Percentiles rank a stretch among this genome's conserved stretches.
Conservation (phyloP, 805 yeast species). For the Monosporozyma servazzii region DNA sequence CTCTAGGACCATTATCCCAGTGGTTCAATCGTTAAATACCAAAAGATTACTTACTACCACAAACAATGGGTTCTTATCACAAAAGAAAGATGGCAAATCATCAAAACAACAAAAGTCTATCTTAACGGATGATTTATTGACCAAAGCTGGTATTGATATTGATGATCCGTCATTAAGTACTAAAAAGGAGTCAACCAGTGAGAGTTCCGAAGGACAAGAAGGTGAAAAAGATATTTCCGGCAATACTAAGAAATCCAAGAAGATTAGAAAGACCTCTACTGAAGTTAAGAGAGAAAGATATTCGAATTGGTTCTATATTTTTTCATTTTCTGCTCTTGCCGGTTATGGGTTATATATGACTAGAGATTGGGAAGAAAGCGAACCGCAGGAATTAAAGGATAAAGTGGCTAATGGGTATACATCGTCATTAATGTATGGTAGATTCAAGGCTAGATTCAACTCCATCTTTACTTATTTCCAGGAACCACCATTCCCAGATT, state of each 20-base stretch:
- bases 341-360: constrained; percentile 59
- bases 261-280: constrained; percentile 59
- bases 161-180: constrained; percentile 27
- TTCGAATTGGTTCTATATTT: constrained; percentile 64
- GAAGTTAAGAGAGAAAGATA: constrained; percentile 76
- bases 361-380: constrained; percentile 79
- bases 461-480: constrained; percentile 75
- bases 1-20: background rate
- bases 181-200: constrained; percentile 11
- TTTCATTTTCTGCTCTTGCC: constrained; percentile 37
- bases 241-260: constrained; percentile 27
- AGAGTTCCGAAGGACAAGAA: constrained; percentile 6
- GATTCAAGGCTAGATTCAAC: constrained; percentile 63
- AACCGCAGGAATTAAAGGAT: constrained; percentile 48
- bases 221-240: constrained; percentile 15
- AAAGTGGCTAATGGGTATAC: constrained; percentile 59
- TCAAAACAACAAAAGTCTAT: constrained; percentile 38
- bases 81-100: constrained; percentile 10
- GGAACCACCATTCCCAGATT: constrained; percentile 88
- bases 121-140: constrained; percentile 71
- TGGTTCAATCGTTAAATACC: background rate
- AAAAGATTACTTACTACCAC: background rate
- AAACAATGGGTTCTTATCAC: constrained; percentile 4
- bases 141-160: constrained; percentile 73
- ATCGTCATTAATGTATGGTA: constrained; percentile 52